Percentiles rank a stretch among this genome's conserved stretches.
phyloP scores from a whole-genome alignment of 352 stramenopile genomes.

The Globisporangium lucens region DNA sequence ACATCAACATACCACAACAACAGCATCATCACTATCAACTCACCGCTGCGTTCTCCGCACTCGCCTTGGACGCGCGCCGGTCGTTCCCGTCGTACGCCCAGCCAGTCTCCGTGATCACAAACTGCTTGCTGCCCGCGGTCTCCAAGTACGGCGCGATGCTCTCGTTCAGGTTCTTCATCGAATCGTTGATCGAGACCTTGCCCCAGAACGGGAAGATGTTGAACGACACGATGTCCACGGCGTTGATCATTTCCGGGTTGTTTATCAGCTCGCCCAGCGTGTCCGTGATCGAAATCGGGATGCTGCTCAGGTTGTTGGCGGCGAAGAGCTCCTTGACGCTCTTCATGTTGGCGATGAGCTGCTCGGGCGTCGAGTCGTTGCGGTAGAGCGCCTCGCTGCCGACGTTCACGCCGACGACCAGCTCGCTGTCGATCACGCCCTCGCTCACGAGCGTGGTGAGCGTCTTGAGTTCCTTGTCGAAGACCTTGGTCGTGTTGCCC shows the following conservation, averaged over 20 bases:
- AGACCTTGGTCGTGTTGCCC: slow-evolving; percentile 27
- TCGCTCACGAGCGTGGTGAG: slow-evolving; percentile 35
- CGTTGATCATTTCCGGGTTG: slow-evolving; percentile 51
- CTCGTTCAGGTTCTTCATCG: slow-evolving; percentile 41
- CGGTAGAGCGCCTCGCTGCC: slow-evolving; percentile 69
- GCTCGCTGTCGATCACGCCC: slow-evolving; percentile 25
- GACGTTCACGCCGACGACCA: slow-evolving; percentile 55
- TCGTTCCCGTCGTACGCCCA: slow-evolving; percentile 47
- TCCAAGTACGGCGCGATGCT: slow-evolving; percentile 38
- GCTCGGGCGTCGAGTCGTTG: slow-evolving; percentile 37
- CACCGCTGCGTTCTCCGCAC: slow-evolving; percentile 28
- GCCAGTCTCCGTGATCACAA: slow-evolving; percentile 69
- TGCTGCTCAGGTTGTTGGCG: slow-evolving; percentile 22
- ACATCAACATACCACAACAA: not conserved
- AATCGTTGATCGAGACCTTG: slow-evolving; percentile 31
- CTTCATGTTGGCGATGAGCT: slow-evolving; percentile 48
- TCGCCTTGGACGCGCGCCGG: slow-evolving; percentile 31
- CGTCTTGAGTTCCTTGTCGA: slow-evolving; percentile 38
- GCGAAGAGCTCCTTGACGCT: slow-evolving; percentile 49
- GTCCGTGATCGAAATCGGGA: slow-evolving; percentile 67
- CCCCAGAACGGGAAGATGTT: slow-evolving; percentile 78
- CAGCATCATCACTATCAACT: not conserved
- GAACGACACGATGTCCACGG: slow-evolving; percentile 56
- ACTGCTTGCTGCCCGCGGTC: slow-evolving; percentile 40
- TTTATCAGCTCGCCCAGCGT: slow-evolving; percentile 50